phyloP scores from a whole-genome alignment of 2,329 filamentous ascomycete genomes.

The Colletotrichum truncatum region DNA sequence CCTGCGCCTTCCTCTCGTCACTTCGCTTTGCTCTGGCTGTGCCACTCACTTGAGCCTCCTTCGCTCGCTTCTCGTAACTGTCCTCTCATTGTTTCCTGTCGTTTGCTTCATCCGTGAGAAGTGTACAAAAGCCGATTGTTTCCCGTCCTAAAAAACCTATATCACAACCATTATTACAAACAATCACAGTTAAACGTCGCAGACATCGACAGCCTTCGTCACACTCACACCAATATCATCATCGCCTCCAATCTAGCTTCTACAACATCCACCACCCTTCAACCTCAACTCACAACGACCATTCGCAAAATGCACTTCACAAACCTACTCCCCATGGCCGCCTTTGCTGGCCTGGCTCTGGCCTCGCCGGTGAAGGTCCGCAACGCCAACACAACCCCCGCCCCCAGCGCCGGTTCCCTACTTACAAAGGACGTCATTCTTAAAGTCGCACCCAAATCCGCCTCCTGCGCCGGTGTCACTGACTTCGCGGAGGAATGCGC shows the following conservation, averaged over 20 bases:
- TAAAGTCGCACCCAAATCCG: constrained; percentile 66
- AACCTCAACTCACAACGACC: not conserved
- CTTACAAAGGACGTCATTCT: constrained; percentile 56
- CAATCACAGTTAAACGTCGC: too few species aligned
- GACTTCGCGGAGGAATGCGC: constrained; percentile 66
- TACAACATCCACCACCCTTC: not conserved
- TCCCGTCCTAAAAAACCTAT: not conserved
- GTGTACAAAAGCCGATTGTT: constrained; percentile 6
- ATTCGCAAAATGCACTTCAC: constrained; percentile 40
- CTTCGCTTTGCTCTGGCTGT: constrained; percentile 13
- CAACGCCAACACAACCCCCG: constrained; percentile 38
- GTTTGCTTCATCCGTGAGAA: not conserved
- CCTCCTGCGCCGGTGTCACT: constrained; percentile 57
- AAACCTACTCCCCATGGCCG: constrained; percentile 35
- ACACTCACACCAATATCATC: constrained; percentile 10
- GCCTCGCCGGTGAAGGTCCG: constrained; percentile 32
- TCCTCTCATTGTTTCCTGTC: not conserved
- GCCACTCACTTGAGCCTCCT: constrained; percentile 16
- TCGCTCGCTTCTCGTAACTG: not conserved
- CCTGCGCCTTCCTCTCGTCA: not conserved
- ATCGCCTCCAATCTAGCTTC: not conserved
- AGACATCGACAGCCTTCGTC: too few species aligned
- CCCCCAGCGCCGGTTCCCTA: too few species aligned
- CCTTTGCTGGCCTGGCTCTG: constrained; percentile 37
- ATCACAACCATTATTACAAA: not conserved